Evolutionary conservation across 441 rosid genomes (phyloP).

Genomic region (Populus tomentosa): DNA sequence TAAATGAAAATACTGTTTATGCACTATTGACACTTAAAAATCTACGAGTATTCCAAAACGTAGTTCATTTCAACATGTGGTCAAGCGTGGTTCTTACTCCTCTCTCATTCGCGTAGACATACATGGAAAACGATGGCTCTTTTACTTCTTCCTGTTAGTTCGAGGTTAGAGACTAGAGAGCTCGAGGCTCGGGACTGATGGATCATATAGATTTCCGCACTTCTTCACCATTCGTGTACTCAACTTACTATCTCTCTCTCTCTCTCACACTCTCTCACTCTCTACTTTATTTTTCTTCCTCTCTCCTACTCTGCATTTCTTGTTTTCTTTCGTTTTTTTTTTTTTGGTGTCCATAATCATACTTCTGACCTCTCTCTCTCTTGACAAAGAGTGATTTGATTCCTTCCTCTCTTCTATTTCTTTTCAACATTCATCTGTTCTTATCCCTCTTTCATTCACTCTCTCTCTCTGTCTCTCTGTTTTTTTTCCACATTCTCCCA

Average conservation of each 20-base stretch:
- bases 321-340: constrained; percentile 43
- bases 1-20: no score
- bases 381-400: constrained; percentile 26
- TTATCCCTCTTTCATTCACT: background rate
- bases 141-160: background rate
- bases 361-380: background rate
- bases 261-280: background rate
- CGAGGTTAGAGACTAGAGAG: background rate
- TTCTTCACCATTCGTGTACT: constrained; percentile 12
- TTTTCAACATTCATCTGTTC: background rate
- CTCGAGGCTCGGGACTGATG: background rate
- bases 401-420: constrained; percentile 16
- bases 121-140: background rate
- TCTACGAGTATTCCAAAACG: no score
- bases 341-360: background rate
- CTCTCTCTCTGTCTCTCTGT: background rate
- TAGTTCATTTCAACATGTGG: background rate
- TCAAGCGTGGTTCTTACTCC: background rate
- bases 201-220: background rate
- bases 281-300: constrained; percentile 20
- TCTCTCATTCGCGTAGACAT: background rate
- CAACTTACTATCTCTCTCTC: background rate
- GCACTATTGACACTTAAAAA: no score
- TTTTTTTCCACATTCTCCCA: constrained; percentile 9
- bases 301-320: constrained; percentile 63